These are phyloP conservation scores for Camelina neglecta DNA, from an alignment of 345 rosid genomes.

Conservation along the genomic window DNA sequence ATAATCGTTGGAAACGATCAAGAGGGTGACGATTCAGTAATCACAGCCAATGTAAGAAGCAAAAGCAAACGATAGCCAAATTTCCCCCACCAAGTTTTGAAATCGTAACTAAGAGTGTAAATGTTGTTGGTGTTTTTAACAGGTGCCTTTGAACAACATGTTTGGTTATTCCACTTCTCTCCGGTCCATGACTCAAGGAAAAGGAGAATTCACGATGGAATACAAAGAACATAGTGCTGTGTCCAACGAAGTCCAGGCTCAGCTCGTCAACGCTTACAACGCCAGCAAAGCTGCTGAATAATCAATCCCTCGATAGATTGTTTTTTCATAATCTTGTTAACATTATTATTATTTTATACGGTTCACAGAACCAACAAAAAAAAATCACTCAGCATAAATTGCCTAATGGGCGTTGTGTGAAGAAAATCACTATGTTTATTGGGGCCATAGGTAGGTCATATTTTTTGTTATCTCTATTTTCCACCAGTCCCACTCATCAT, in stretches of 20 bases:
- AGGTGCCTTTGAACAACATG: slow-evolving; percentile 99
- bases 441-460: not conserved
- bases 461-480: not conserved
- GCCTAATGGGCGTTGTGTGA: slow-evolving; percentile 15
- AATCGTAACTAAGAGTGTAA: not conserved
- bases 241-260: slow-evolving; percentile 85
- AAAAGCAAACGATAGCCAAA: not conserved
- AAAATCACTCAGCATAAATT: slow-evolving; percentile 12
- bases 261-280: slow-evolving; percentile 76
- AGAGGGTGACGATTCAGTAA: slow-evolving; percentile 91
- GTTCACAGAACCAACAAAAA: slow-evolving; percentile 9
- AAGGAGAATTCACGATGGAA: slow-evolving; percentile 99
- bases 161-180: slow-evolving; percentile 97
- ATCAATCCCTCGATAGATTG: not conserved
- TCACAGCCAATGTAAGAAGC: slow-evolving; percentile 71
- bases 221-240: slow-evolving; percentile 93
- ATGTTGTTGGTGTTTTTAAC: not conserved
- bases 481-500: not conserved
- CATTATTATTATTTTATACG: slow-evolving; percentile 37
- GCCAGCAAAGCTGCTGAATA: slow-evolving; percentile 62
- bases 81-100: not conserved
- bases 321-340: slow-evolving; percentile 7
- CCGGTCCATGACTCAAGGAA: slow-evolving; percentile 99
- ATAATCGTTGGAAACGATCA: slow-evolving; percentile 94
- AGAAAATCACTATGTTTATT: not conserved